Base-by-base conservation (phyloP, 352 stramenopile genomes). In the Globisporangium carolinianum region DNA sequence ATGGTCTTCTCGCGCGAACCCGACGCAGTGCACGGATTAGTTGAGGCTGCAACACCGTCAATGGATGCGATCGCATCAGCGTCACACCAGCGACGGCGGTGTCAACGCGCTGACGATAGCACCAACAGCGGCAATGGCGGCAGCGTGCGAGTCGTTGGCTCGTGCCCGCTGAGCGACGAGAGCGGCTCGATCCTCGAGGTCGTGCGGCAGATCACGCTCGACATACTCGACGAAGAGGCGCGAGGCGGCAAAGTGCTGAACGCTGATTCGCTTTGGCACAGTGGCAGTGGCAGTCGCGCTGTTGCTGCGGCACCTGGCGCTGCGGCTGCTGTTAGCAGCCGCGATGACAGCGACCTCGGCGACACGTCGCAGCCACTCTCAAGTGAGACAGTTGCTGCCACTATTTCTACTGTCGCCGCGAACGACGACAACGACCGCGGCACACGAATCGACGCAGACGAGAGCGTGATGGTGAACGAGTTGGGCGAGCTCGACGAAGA, bases 211-310 rank as follows among this genome's bases (percentile, higher is more conserved):
- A 83, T 89, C 41, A 72, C 71, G 8, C 48, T 91, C 14, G 59
- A 65, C 35, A 79, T 91, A 38, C 65, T 91, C 32, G 61, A 60
- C 55, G 76, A 89, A 62, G 82, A 91, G 71, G 69, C 71, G 41
- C 60, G 67, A 15, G 62, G 24, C 37, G 68, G 73, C 12, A 74
- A 74, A 24, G 41, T 75, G 9, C 53, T 68, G 17, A 58, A 56
- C 42, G 42, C 58, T 12, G 49, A 70, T 11, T 68, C 58, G 58
- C 36, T 61, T 2, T 60, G 60, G 53, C 15, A 11, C 15, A 11
- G 15, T 35, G 45, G 45, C n/a, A 6, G 37, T 15, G 50, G 24
- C 7, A 32, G 24, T 32, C 24, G 24, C 24, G 24, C 24, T 32
- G 24, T 32, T 32, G 24, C 24, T 32, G 24, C 24, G 10, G 36